phyloP scores from a whole-genome alignment of 2,329 filamentous ascomycete species.

The Ascochyta viciae-villosae region DNA sequence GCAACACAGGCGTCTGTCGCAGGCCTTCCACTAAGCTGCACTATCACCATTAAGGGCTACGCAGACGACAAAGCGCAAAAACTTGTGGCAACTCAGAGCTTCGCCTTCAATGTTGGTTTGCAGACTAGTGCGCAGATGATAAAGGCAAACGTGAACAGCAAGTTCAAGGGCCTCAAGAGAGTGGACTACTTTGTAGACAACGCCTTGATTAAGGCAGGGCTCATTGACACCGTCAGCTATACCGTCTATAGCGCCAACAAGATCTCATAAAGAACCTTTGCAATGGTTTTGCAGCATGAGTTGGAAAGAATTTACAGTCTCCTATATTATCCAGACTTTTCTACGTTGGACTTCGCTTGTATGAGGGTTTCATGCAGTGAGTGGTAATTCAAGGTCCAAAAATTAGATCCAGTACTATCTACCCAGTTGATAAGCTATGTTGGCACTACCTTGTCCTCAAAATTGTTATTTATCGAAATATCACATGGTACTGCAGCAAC shows the following conservation, averaged over 20 bases:
- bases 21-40: slow-evolving; percentile 1
- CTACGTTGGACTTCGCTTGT: no score
- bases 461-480: no score
- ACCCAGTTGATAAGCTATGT: no score
- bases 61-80: neutral
- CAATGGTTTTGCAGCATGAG: no score
- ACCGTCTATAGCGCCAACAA: neutral
- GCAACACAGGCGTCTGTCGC: neutral
- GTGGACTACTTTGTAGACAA: slow-evolving; percentile 3
- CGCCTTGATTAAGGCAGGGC: neutral
- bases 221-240: slow-evolving; percentile 14
- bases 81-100: slow-evolving; percentile 2
- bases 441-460: no score
- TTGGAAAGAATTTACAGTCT: no score
- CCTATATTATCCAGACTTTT: no score
- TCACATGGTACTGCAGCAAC: no score
- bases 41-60: slow-evolving; percentile 6
- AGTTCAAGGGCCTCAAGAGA: slow-evolving; percentile 12
- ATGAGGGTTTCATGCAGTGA: no score
- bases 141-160: neutral
- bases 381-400: no score
- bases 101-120: neutral
- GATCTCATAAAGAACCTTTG: no score
- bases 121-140: slow-evolving; percentile 6
- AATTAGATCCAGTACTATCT: no score